Base-by-base conservation (phyloP, 352 stramenopile genomes). In the Blastocystis sp. region DNA sequence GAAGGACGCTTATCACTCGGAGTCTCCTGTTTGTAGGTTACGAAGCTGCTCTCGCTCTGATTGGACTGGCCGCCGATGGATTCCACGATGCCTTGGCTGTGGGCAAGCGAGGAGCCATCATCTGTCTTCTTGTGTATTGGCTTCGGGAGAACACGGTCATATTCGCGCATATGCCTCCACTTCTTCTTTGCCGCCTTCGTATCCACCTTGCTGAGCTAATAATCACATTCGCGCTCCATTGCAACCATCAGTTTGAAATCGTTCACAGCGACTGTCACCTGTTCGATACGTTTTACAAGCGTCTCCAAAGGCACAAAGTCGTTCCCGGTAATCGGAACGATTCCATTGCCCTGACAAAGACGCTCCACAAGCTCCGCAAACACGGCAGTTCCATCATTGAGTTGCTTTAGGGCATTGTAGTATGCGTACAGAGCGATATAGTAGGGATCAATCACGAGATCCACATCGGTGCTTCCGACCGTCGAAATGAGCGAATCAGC, bases 211-310 rank as follows among this genome's bases (percentile, higher is more conserved):
- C 40, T 14, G 19, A 79, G 24, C 69, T 79, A 62, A 9, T 14
- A 0, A 34, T 34, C 10, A 60, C 21, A 63, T 17, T 7, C 19
- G 19, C n/a, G 34, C 28, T 62, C 28, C 34, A 21, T 40, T 21
- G 4, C 52, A 28, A 79, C 69, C 69, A 79, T 79, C 42, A 11
- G 10, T 17, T 79, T 79, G n/a, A 61, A 79, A 4, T 4, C 11
- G 63, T 79, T 52, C 7, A 61, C 61, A 42, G 61, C 69, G 19
- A 4, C 7, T 28, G 61, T 43, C 9, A 79, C 69, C 19, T 28
- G 21, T 7, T 14, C 52, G 6, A 79, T 64, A 4, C 63, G 11
- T 52, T 61, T 11, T 10, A 17, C 9, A 61, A 79, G 7, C 19
- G 10, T 42, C 34, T 17, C 63, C 69, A n/a, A 40, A 28, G 9